These are phyloP conservation scores for Sparassis latifolia DNA, from an alignment of 1,284 basidiomycete genomes.

Conservation along the genomic window DNA sequence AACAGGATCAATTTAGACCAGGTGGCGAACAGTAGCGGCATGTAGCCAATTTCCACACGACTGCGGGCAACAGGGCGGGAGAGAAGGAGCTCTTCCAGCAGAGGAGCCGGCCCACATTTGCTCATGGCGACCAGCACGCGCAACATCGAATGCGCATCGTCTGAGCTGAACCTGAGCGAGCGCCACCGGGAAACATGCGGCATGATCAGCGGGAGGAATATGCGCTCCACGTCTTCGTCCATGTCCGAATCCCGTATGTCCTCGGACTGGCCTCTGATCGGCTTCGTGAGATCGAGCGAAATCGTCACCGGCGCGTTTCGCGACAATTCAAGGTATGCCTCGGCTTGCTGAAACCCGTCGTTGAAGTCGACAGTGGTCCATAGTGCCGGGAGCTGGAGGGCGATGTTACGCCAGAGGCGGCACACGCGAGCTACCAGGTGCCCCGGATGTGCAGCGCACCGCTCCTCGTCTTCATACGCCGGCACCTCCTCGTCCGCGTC, in stretches of 20 bases:
- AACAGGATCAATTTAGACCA: slow-evolving; percentile 32
- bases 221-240: slow-evolving; percentile 34
- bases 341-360: slow-evolving; percentile 37
- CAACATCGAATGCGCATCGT: slow-evolving; percentile 46
- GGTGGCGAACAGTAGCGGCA: slow-evolving; percentile 36
- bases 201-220: slow-evolving; percentile 28
- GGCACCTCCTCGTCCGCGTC: too few relatives aligned
- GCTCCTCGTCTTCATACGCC: too few relatives aligned
- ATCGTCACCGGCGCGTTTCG: slow-evolving; percentile 29
- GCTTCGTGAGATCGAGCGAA: slow-evolving; percentile 13
- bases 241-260: slow-evolving; percentile 44
- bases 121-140: slow-evolving; percentile 40
- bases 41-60: slow-evolving; percentile 23
- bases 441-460: slow-evolving; percentile 11
- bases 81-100: slow-evolving; percentile 45
- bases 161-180: slow-evolving; percentile 48
- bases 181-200: slow-evolving; percentile 45
- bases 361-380: slow-evolving; percentile 39
- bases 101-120: slow-evolving; percentile 41
- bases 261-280: slow-evolving; percentile 33
- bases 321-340: slow-evolving; percentile 37
- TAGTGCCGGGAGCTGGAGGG: slow-evolving; percentile 24
- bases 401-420: slow-evolving; percentile 28
- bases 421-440: slow-evolving; percentile 38
- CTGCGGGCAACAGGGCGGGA: slow-evolving; percentile 44